Base-by-base conservation (phyloP, 331 rosid genomes). In the Stylosanthes scabra region DNA sequence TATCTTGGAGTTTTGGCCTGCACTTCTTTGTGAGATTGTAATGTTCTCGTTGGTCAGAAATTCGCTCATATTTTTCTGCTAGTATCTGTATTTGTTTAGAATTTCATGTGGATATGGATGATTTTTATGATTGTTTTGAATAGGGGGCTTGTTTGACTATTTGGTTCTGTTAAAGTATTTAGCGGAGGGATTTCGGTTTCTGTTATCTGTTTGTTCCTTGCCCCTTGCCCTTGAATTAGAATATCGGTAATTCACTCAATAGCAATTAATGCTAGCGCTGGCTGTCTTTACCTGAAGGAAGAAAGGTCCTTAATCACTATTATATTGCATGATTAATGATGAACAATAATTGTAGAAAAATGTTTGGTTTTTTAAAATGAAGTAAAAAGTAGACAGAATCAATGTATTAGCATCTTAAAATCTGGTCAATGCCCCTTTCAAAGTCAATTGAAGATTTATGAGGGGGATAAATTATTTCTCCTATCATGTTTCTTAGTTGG, bases 91-190 rank as follows among this genome's bases (percentile, higher is more conserved):
- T 11, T n/a, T 75, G 3, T 14, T 57, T 65, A 16, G 13, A 63
- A 49, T 76, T 67, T 47, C 39, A 62, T 60, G 6, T 34, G 39
- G 41, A 25, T 51, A 20, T 27, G 64, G 59, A 41, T 68, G 37
- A 58, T 72, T 68, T 37, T 41, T 54, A 42, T 63, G 51, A 65
- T 14, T 72, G 67, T 56, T 60, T 46, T 60, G 70, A 40, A 55
- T 13, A 66, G n/a, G n/a, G n/a, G n/a, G n/a, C 61, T 68, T 41
- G 59, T 80, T n/a, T 76, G 68, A 63, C 71, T 40, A 70, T 70
- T 4, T 14, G 73, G 73, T 49, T 62, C 44, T 55, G 44, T 2
- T 2, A 34, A 2, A 56, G 27, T 25, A 31, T 72, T 10, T 56
- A 20, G 25, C 20, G 64, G 65, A 61, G 54, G 20, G 16, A 63